Evolutionary conservation across 2,329 filamentous ascomycete genomes (phyloP).

Genomic region (Nemania bipapillata): DNA sequence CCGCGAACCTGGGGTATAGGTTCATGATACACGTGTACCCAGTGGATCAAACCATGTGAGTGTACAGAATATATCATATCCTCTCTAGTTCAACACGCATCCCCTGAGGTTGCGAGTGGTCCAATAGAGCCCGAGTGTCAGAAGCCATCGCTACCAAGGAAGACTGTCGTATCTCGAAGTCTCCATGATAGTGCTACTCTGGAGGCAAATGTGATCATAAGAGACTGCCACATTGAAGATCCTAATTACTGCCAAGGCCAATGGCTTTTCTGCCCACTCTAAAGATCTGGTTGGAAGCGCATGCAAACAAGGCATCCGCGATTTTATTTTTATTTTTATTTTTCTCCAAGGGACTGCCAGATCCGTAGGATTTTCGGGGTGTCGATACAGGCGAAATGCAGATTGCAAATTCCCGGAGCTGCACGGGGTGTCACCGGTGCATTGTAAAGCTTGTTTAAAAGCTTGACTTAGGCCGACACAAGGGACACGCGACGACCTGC

Average conservation of each 20-base stretch:
- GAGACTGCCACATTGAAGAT: neutral
- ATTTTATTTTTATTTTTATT: too few relatives aligned
- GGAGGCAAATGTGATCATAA: slow-evolving; percentile 1
- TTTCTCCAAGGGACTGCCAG: slow-evolving; percentile 3
- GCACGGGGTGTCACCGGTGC: slow-evolving; percentile 38
- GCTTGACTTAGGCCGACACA: slow-evolving; percentile 39
- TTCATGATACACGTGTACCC: slow-evolving; percentile 31
- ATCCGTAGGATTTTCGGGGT: slow-evolving; percentile 35
- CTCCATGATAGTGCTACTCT: neutral
- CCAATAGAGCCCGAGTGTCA: neutral
- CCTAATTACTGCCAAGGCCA: neutral
- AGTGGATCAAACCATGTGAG: slow-evolving; percentile 12
- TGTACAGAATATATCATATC: neutral
- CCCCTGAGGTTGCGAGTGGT: neutral
- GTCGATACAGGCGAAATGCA: slow-evolving; percentile 33
- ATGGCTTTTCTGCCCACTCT: slow-evolving; percentile 6
- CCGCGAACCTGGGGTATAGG: slow-evolving; percentile 30
- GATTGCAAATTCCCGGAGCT: slow-evolving; percentile 38
- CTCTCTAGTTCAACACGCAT: neutral
- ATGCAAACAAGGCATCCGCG: neutral
- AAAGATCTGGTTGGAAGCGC: neutral
- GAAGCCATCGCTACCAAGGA: neutral
- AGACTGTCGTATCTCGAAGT: slow-evolving; percentile 7
- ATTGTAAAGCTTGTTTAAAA: slow-evolving; percentile 47
- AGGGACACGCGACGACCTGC: slow-evolving; percentile 2